A percentile compares a stretch with the other conserved stretches of the same genome.
Evolutionary conservation across 176 grass and related monocot genomes (phyloP).

Genomic region (Oryza glumipatula): DNA sequence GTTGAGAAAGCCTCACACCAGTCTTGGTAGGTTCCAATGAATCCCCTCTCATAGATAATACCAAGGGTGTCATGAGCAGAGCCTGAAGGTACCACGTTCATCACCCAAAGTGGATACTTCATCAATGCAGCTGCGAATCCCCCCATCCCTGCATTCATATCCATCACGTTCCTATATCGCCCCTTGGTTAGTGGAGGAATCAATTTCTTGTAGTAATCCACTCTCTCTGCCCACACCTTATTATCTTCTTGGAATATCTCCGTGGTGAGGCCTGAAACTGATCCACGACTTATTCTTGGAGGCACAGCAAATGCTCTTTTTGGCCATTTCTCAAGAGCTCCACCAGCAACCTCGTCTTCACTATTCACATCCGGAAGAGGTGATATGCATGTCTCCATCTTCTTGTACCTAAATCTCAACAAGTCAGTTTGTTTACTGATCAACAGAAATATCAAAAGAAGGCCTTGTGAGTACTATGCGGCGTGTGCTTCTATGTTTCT

Average conservation of each 20-base stretch:
- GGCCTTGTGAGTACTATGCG: not conserved
- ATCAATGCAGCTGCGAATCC: constrained; percentile 64
- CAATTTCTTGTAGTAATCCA: constrained; percentile 67
- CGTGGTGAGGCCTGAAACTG: constrained; percentile 54
- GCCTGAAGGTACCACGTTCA: constrained; percentile 68
- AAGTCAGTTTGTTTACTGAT: constrained; percentile 13
- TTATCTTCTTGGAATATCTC: constrained; percentile 67
- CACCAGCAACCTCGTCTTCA: constrained; percentile 60
- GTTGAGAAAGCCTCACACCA: constrained; percentile 97
- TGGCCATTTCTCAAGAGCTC: constrained; percentile 74
- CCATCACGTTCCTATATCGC: constrained; percentile 81
- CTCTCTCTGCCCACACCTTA: constrained; percentile 69
- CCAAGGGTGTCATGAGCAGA: constrained; percentile 51
- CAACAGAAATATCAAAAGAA: not conserved
- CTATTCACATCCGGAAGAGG: constrained; percentile 65
- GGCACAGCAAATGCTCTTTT: constrained; percentile 64
- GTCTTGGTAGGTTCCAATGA: constrained; percentile 77
- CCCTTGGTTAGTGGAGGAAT: constrained; percentile 67
- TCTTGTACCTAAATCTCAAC: constrained; percentile 51
- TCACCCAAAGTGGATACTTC: constrained; percentile 77
- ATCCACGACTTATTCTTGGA: constrained; percentile 56
- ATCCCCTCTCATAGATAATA: constrained; percentile 80
- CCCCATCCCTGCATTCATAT: constrained; percentile 71
- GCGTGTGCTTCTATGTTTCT: not conserved
- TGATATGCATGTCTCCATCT: constrained; percentile 87